Conservation (phyloP, 2,329 filamentous ascomycete genomes). For the Venturia oleaginea region DNA sequence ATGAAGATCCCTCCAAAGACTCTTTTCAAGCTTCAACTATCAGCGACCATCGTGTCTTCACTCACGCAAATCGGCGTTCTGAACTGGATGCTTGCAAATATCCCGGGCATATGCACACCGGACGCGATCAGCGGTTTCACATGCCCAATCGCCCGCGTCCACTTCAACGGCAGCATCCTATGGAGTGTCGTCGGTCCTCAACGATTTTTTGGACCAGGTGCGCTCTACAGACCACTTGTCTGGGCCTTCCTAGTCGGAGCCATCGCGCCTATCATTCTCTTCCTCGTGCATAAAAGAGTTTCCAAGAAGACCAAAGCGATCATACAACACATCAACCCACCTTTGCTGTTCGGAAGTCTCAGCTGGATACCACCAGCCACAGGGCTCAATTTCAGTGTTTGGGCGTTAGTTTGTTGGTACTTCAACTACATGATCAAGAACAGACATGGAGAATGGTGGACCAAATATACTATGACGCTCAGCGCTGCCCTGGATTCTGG, state of each 20-base stretch:
- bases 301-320: conserved; percentile 46
- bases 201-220: conserved; percentile 70
- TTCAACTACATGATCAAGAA: conserved; percentile 73
- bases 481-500: conserved; percentile 77
- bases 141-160: conserved; percentile 76
- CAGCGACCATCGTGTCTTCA: conserved; percentile 65
- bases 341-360: conserved; percentile 73
- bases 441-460: conserved; percentile 69
- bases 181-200: conserved; percentile 81
- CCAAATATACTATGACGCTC: conserved; percentile 84
- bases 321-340: conserved; percentile 68
- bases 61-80: conserved; percentile 75
- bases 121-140: conserved; percentile 80
- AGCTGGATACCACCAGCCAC: conserved; percentile 78
- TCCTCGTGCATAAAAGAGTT: conserved; percentile 47
- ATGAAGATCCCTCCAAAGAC: conserved; percentile 80
- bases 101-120: conserved; percentile 67
- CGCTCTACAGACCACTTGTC: conserved; percentile 65
- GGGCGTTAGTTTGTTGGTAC: conserved; percentile 74
- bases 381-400: conserved; percentile 80
- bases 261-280: conserved; percentile 63
- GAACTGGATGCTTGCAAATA: conserved; percentile 81
- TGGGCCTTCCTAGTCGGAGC: conserved; percentile 77
- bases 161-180: conserved; percentile 83
- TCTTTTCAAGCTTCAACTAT: conserved; percentile 68